phyloP scores from a whole-genome alignment of 805 yeast species.

The Torulaspora gathmanii region DNA sequence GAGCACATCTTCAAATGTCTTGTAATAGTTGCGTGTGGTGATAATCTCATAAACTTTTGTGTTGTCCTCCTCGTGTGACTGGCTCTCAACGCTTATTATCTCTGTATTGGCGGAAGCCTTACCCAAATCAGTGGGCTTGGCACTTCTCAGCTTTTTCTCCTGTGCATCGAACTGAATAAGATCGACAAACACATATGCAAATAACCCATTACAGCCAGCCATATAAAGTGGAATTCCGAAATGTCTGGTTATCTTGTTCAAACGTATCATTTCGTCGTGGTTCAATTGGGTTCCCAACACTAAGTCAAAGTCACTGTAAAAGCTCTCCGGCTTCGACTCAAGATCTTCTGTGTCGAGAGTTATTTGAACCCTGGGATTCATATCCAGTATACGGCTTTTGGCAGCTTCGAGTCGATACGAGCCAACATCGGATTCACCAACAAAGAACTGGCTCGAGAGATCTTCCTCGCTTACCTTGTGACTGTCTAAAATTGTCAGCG shows the following conservation, averaged over 20 bases:
- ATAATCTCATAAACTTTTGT: conserved; percentile 38
- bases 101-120: conserved; percentile 41
- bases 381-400: conserved; percentile 52
- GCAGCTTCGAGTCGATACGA: conserved; percentile 51
- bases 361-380: conserved; percentile 75
- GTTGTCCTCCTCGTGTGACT: conserved; percentile 35
- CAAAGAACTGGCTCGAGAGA: conserved; percentile 69
- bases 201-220: conserved; percentile 70
- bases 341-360: conserved; percentile 38
- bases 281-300: conserved; percentile 69
- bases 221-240: conserved; percentile 62
- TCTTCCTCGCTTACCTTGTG: conserved; percentile 54
- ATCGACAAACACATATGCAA: conserved; percentile 78
- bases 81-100: conserved; percentile 38
- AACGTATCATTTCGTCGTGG: conserved; percentile 37
- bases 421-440: conserved; percentile 55
- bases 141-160: conserved; percentile 48
- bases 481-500: conserved; percentile 63
- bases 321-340: conserved; percentile 30
- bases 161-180: conserved; percentile 57
- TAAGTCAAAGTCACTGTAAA: conserved; percentile 56
- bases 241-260: conserved; percentile 56
- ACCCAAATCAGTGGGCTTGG: conserved; percentile 50
- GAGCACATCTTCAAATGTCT: conserved; percentile 37
- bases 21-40: conserved; percentile 38